These are phyloP conservation scores for Rostrohypoxylon terebratum DNA, from an alignment of 495 filamentous ascomycete species.

Conservation along the genomic window DNA sequence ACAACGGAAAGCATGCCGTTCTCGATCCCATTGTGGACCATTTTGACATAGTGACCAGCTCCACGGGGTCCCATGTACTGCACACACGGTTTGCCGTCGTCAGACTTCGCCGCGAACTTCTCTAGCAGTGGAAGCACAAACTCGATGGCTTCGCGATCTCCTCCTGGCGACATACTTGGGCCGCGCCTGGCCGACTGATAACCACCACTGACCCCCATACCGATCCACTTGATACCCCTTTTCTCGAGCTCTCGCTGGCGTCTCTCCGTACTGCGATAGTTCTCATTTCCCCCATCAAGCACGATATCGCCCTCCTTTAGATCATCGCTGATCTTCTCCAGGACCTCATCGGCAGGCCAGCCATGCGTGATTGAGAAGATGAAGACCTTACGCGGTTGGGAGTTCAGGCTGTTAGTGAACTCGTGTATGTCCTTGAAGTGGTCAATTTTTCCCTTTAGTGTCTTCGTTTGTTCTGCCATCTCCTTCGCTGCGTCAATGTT, in stretches of 20 bases:
- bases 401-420: slow-evolving; percentile 34
- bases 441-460: slow-evolving; percentile 36
- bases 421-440: slow-evolving; percentile 39
- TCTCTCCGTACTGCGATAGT: slow-evolving; percentile 74
- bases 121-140: slow-evolving; percentile 73
- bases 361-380: slow-evolving; percentile 79
- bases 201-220: slow-evolving; percentile 75
- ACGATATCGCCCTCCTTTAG: slow-evolving; percentile 75
- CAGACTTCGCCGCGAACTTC: slow-evolving; percentile 47
- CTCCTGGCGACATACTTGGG: slow-evolving; percentile 74
- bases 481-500: slow-evolving; percentile 32
- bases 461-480: slow-evolving; percentile 33
- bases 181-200: slow-evolving; percentile 76
- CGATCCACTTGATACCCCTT: slow-evolving; percentile 72
- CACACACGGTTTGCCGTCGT: slow-evolving; percentile 70
- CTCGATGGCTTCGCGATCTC: slow-evolving; percentile 66
- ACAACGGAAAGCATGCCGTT: slow-evolving; percentile 68
- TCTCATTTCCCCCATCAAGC: slow-evolving; percentile 78
- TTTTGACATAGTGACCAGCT: slow-evolving; percentile 79
- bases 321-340: slow-evolving; percentile 66
- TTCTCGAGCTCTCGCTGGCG: slow-evolving; percentile 67
- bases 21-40: slow-evolving; percentile 83
- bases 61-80: slow-evolving; percentile 65
- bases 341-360: slow-evolving; percentile 72
- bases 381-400: slow-evolving; percentile 60